These are phyloP conservation scores for Penicilliopsis zonata DNA, from an alignment of 495 filamentous ascomycete species.

Conservation along the genomic window DNA sequence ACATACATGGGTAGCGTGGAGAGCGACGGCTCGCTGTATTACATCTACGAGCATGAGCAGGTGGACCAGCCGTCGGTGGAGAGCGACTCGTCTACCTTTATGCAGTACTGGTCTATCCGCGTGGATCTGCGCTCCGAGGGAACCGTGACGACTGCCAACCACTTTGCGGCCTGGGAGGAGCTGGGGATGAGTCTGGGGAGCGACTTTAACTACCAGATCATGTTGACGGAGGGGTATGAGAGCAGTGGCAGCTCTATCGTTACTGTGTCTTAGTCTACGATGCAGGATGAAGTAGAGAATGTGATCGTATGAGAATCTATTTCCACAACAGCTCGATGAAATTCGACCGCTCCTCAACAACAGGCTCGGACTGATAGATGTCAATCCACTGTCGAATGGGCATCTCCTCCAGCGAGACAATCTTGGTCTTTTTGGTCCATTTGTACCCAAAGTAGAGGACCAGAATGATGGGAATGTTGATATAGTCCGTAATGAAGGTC, in stretches of 20 bases:
- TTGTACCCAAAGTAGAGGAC: constrained; percentile 44
- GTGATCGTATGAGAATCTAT: too few species aligned
- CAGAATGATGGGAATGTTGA: constrained; percentile 42
- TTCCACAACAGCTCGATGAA: too few species aligned
- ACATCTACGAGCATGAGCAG: constrained; percentile 47
- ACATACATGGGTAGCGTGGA: constrained; percentile 40
- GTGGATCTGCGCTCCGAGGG: constrained; percentile 40
- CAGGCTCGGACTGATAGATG: too few species aligned
- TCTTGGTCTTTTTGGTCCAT: constrained; percentile 36
- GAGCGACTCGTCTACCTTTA: constrained; percentile 47
- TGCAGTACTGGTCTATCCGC: constrained; percentile 51
- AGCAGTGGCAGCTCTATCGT: constrained; percentile 39
- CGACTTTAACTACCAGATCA: constrained; percentile 48
- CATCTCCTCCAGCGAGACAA: constrained; percentile 39
- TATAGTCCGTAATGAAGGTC: constrained; percentile 20
- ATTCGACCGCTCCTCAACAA: too few species aligned
- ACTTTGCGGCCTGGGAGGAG: constrained; percentile 51
- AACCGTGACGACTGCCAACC: constrained; percentile 39
- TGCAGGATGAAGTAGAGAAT: too few species aligned
- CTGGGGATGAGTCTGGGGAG: constrained; percentile 37
- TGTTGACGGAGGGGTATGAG: constrained; percentile 47
- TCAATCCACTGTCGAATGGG: constrained; percentile 17
- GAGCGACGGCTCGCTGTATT: constrained; percentile 50
- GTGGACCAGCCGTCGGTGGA: constrained; percentile 48
- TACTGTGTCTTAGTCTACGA: constrained; percentile 11